Evolutionary conservation across 2,329 filamentous ascomycete species (phyloP), one percentile per base, ranked within the genome.

Genomic region (Pseudopyrenochaeta lycopersici): DNA sequence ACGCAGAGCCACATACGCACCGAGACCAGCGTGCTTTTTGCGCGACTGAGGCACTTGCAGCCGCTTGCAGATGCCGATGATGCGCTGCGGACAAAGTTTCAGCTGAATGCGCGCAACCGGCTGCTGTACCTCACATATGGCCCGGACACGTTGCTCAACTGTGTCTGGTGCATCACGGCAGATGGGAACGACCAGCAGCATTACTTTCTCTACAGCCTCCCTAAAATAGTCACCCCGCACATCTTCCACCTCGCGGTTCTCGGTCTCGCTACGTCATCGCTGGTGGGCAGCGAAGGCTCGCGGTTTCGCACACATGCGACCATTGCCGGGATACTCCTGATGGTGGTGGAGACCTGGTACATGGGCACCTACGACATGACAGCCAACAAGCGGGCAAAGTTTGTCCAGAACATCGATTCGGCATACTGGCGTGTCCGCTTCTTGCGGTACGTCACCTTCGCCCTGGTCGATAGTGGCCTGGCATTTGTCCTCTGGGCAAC

Each of bases 51-150:
- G 3, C 74, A 82, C 1, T 70, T 88, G 1, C 84, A 88, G 0
- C 78, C 83, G 0, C 80, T 91, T 2, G 88, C 85, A 0, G 58
- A 77, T 0, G 54, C 73, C 11, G 93, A 98, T 76, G 80, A 85
- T 45, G 77, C 82, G 20, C 82, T 98, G 9, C 84, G 87, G 46
- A 77, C 80, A 21, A 88, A 88, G 64, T 88, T 98, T 70, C 52
- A 52, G 84, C 56, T 44, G 20, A 67, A 72, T 55, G 78, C 88
- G 48, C 87, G 91, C 62, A 89, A 89, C 42, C 84, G 91, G 48
- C 84, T 95, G 54, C 81, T 96, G 7, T 98, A 97, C 78, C 82
- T 96, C 46, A 87, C 90, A 54, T 96, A 87, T 76, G 95, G 95
- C 2, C 91, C 92, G 0, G 82, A 85, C 30, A 86, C 88, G 7